Percentiles rank a stretch among this genome's conserved stretches.
These are phyloP conservation scores for Marasmius oreades DNA, from an alignment of 1,284 basidiomycete genomes.

Conservation along the genomic window DNA sequence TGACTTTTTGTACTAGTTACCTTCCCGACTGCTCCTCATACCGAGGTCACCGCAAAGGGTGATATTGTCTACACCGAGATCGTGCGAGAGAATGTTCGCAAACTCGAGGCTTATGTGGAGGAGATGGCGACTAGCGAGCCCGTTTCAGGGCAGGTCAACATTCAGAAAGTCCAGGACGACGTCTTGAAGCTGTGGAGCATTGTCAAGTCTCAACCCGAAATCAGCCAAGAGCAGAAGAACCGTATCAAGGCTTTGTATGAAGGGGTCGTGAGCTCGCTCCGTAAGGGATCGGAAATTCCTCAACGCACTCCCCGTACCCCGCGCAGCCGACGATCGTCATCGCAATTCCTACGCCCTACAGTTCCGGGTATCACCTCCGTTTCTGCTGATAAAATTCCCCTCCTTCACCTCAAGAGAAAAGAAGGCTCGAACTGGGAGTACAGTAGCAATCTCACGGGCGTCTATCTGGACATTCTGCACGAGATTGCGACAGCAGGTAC, in stretches of 20 bases:
- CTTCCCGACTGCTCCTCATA: constrained; percentile 96
- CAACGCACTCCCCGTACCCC: constrained; percentile 37
- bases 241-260: constrained; percentile 97
- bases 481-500: constrained; percentile 98
- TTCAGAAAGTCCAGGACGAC: constrained; percentile 96
- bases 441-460: constrained; percentile 92
- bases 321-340: constrained; percentile 83
- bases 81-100: constrained; percentile 92
- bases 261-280: constrained; percentile 85
- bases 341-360: constrained; percentile 92
- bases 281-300: constrained; percentile 62
- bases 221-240: constrained; percentile 95
- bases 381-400: constrained; percentile 87
- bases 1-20: constrained; percentile 59
- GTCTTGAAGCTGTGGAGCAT: constrained; percentile 96
- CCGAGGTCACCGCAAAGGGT: constrained; percentile 89
- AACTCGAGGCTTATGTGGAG: constrained; percentile 96
- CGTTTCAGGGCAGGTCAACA: constrained; percentile 79
- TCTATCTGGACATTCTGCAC: constrained; percentile 93
- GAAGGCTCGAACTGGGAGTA: constrained; percentile 97
- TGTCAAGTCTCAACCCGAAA: constrained; percentile 94
- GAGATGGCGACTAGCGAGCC: constrained; percentile 97
- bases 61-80: constrained; percentile 95
- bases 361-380: constrained; percentile 74
- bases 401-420: constrained; percentile 95